These are phyloP conservation scores for Skeletonema marinoi DNA, from an alignment of 108 stramenopile genomes.

Conservation along the genomic window DNA sequence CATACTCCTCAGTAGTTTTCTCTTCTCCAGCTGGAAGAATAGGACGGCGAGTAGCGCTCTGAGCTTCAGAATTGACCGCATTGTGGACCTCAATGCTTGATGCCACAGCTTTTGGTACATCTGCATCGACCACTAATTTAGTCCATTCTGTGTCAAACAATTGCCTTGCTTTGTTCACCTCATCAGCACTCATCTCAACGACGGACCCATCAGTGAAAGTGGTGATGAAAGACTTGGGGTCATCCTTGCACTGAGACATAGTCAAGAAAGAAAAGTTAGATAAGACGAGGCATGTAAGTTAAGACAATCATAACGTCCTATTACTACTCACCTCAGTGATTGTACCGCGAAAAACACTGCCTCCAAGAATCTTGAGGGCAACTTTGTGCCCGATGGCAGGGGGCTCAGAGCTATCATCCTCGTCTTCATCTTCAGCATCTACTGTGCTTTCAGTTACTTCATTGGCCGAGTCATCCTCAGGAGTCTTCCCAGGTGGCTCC, in stretches of 20 bases:
- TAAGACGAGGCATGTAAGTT: too few relatives aligned
- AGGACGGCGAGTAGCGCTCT: conserved; percentile 15
- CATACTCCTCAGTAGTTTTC: conserved; percentile 27
- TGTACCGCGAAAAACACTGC: conserved; percentile 15
- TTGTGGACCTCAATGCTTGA: conserved; percentile 19
- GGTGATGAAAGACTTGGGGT: not conserved
- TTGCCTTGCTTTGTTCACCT: not conserved
- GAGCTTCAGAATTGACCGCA: not conserved
- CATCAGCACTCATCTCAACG: not conserved
- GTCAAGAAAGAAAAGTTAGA: not conserved
- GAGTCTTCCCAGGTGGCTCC: conserved; percentile 4
- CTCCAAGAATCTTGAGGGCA: conserved; percentile 18
- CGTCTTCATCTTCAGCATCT: not conserved
- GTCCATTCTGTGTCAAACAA: not conserved
- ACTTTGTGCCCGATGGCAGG: conserved; percentile 16
- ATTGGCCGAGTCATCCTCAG: not conserved
- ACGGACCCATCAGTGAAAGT: not conserved
- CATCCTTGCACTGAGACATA: conserved; percentile 25
- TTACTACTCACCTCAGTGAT: conserved; percentile 18
- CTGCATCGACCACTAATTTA: not conserved
- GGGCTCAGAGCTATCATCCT: not conserved
- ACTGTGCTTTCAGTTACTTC: not conserved
- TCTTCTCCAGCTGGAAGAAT: conserved; percentile 28
- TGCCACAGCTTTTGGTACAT: conserved; percentile 3
- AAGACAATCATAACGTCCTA: too few relatives aligned